Percentiles rank a stretch among this genome's conserved stretches.
phyloP scores from a whole-genome alignment of 352 stramenopile genomes.

The Phytophthora agathidicida region DNA sequence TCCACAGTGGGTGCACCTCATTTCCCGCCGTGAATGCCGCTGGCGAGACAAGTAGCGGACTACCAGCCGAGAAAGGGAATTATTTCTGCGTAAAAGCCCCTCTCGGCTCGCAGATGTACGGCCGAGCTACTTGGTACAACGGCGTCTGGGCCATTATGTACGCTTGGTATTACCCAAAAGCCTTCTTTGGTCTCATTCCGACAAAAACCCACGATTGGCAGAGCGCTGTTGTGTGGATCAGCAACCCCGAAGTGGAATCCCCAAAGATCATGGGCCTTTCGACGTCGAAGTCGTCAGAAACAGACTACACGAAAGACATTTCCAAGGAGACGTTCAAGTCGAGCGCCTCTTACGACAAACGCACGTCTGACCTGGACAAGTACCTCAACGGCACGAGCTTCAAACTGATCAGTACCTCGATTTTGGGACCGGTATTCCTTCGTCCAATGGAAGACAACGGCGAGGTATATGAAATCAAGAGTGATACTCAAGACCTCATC shows the following conservation, averaged over 20 bases:
- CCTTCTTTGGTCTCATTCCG: neutral
- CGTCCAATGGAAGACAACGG: too few relatives aligned
- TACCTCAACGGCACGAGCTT: constrained; percentile 8
- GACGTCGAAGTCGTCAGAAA: constrained; percentile 8
- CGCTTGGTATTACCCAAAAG: constrained; percentile 51
- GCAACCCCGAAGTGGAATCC: constrained; percentile 20
- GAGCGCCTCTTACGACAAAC: too few relatives aligned
- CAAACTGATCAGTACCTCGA: too few relatives aligned
- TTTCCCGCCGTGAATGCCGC: constrained; percentile 1
- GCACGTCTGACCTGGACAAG: too few relatives aligned
- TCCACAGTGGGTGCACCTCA: neutral
- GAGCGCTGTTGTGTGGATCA: constrained; percentile 40
- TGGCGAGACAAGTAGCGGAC: neutral
- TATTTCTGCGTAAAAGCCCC: neutral
- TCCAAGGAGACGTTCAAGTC: too few relatives aligned
- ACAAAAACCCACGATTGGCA: constrained; percentile 41
- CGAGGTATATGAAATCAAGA: too few relatives aligned
- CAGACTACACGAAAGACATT: constrained; percentile 3
- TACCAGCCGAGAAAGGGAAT: neutral
- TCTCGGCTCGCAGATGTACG: constrained; percentile 16
- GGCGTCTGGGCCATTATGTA: constrained; percentile 28
- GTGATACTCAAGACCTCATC: constrained; percentile 14
- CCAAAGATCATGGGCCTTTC: constrained; percentile 4
- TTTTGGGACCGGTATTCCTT: too few relatives aligned
- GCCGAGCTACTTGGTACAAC: constrained; percentile 7